These are phyloP conservation scores for Collybia sordida DNA, from an alignment of 768 basidiomycete genomes.

Conservation along the genomic window DNA sequence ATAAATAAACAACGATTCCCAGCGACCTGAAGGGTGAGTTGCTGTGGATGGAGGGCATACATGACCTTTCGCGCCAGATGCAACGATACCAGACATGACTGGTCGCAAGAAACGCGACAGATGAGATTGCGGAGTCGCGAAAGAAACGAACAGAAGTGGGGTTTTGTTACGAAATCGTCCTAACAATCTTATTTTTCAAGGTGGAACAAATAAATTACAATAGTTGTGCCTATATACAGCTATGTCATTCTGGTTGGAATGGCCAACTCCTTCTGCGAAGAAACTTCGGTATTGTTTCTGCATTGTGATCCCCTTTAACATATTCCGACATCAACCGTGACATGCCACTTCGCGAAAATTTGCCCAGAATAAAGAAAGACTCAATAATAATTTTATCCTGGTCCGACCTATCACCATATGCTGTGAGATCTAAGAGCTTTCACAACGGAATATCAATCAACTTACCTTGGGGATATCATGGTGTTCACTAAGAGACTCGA, in stretches of 20 bases:
- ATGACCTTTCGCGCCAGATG: constrained; percentile 39
- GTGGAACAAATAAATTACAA: constrained; percentile 56
- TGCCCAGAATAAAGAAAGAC: constrained; percentile 9
- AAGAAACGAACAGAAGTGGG: constrained; percentile 21
- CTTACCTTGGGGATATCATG: constrained; percentile 91
- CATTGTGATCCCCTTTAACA: not conserved
- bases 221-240: constrained; percentile 24
- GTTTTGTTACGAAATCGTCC: constrained; percentile 29
- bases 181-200: constrained; percentile 36
- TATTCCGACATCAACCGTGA: constrained; percentile 1
- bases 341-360: not conserved
- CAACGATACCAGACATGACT: constrained; percentile 30
- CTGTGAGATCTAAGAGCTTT: constrained; percentile 8
- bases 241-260: constrained; percentile 22
- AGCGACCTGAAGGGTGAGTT: constrained; percentile 75
- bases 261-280: not conserved
- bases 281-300: not conserved
- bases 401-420: constrained; percentile 63
- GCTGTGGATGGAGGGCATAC: constrained; percentile 62
- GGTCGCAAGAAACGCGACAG: constrained; percentile 36
- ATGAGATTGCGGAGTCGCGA: constrained; percentile 26
- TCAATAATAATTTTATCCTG: constrained; percentile 62
- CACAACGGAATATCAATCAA: constrained; percentile 5
- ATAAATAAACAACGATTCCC: constrained; percentile 87
- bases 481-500: constrained; percentile 88